Conservation (phyloP, 345 rosid genomes). For the Litchi chinensis region DNA sequence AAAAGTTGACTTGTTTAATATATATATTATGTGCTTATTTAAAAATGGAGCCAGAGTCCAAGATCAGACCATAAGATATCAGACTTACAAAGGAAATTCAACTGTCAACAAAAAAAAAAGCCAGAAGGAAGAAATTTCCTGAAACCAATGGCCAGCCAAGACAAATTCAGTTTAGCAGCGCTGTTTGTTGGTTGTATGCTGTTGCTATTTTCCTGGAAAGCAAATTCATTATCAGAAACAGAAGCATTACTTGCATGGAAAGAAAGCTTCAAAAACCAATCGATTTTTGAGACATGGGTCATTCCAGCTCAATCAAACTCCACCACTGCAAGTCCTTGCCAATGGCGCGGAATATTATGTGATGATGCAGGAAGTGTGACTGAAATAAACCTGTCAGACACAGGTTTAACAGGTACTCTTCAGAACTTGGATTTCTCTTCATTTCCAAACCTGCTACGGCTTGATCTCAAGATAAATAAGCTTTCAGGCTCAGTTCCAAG, state of each 20-base stretch:
- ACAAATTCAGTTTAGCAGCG: not conserved
- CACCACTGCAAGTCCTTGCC: not conserved
- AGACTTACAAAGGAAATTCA: too few species aligned
- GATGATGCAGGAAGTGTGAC: conserved; percentile 14
- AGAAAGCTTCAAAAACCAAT: not conserved
- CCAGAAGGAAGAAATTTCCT: too few species aligned
- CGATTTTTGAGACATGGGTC: not conserved
- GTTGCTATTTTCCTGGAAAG: not conserved
- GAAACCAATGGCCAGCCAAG: not conserved
- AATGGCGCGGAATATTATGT: not conserved
- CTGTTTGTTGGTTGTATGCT: not conserved
- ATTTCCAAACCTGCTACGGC: conserved; percentile 26
- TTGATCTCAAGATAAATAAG: conserved; percentile 23
- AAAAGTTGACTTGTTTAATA: too few species aligned
- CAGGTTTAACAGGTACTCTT: conserved; percentile 29
- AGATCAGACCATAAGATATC: too few species aligned
- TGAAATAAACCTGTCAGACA: conserved; percentile 19
- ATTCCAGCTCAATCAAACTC: not conserved
- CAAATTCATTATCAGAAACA: not conserved
- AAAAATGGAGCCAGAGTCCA: too few species aligned
- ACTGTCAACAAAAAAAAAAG: too few species aligned
- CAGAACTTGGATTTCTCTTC: conserved; percentile 25
- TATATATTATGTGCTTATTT: too few species aligned
- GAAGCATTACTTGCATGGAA: not conserved
- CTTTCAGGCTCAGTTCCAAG: conserved; percentile 29